These are phyloP conservation scores for Kurtzmaniella natalensis DNA, from an alignment of 1,139 yeast genomes.

Conservation along the genomic window DNA sequence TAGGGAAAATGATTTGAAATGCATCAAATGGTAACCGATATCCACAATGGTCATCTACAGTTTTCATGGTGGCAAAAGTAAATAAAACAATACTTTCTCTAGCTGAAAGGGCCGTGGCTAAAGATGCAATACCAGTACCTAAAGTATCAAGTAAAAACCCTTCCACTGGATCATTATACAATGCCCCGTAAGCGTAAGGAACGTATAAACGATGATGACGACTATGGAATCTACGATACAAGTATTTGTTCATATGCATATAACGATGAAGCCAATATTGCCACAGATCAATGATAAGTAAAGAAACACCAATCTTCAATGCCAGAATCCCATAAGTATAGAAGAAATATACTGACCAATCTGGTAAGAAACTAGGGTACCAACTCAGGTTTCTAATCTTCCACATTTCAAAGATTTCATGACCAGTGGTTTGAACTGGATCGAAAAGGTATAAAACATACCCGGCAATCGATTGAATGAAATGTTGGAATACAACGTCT, in stretches of 20 bases:
- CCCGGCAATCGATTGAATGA: conserved; percentile 76
- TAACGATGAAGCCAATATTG: conserved; percentile 84
- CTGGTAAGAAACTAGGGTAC: conserved; percentile 39
- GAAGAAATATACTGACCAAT: conserved; percentile 36
- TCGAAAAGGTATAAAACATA: conserved; percentile 50
- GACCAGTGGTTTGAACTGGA: conserved; percentile 64
- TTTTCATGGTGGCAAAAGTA: conserved; percentile 88
- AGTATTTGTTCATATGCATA: conserved; percentile 77
- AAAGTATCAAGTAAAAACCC: conserved; percentile 88
- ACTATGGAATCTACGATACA: conserved; percentile 83
- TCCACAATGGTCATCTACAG: conserved; percentile 98
- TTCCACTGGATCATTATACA: conserved; percentile 90
- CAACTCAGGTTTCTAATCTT: conserved; percentile 37
- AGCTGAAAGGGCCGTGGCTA: conserved; percentile 59
- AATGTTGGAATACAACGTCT: conserved; percentile 82
- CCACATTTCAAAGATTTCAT: conserved; percentile 71
- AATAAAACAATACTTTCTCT: conserved; percentile 73
- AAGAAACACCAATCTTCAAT: conserved; percentile 55
- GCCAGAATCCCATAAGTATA: conserved; percentile 62
- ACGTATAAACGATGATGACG: conserved; percentile 92
- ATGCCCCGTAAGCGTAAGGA: conserved; percentile 95
- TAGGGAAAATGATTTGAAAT: conserved; percentile 86
- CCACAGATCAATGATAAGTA: conserved; percentile 85
- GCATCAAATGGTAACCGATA: conserved; percentile 88
- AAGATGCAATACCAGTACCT: conserved; percentile 83